Percentiles rank a stretch among this genome's conserved stretches.
These are phyloP conservation scores for Quercus phellos DNA, from an alignment of 331 rosid species.

Conservation along the genomic window DNA sequence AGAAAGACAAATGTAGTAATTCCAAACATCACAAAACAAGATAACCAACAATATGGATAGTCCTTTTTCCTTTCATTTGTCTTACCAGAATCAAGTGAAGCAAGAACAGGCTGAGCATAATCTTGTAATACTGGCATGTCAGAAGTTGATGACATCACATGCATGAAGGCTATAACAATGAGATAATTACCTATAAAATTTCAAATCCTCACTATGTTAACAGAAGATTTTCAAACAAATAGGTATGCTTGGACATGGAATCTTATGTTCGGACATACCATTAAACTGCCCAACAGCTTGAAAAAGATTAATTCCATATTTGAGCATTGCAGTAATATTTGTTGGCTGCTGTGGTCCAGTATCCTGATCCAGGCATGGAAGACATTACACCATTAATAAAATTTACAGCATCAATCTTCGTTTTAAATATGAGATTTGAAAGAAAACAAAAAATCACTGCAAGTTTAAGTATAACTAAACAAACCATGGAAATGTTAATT, in stretches of 20 bases:
- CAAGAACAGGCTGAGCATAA: not conserved
- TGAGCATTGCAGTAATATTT: constrained; percentile 3
- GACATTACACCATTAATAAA: not conserved
- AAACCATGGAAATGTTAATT: not conserved
- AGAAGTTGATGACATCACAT: not conserved
- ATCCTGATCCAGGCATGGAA: not conserved
- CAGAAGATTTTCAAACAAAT: not conserved
- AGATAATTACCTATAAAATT: not conserved
- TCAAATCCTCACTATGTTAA: not conserved
- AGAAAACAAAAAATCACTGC: not conserved
- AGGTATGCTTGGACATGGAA: not conserved
- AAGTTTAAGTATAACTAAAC: not conserved
- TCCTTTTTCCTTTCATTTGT: not conserved
- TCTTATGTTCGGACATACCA: not conserved
- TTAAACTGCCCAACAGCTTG: not conserved
- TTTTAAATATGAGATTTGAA: too few species aligned
- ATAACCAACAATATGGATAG: not conserved
- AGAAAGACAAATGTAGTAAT: not conserved
- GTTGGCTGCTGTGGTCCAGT: constrained; percentile 6
- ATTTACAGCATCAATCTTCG: not conserved
- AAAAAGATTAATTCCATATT: constrained; percentile 1
- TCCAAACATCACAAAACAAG: not conserved
- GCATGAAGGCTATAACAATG: not conserved
- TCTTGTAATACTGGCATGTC: not conserved
- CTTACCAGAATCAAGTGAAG: not conserved